phyloP scores from a whole-genome alignment of 257 asterid species.

The Ehretia macrophylla region DNA sequence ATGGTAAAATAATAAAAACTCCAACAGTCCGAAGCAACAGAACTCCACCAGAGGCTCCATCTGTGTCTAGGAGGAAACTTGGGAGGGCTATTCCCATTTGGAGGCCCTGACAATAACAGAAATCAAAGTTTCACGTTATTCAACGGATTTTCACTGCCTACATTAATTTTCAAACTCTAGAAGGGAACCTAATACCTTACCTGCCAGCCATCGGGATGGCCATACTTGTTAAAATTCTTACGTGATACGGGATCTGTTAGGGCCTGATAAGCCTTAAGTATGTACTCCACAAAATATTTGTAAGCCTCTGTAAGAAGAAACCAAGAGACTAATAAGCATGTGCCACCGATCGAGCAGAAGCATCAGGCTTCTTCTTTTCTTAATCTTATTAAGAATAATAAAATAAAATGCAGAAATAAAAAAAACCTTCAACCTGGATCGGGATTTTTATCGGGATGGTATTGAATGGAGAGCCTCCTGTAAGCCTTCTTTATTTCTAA shows the following conservation, averaged over 20 bases:
- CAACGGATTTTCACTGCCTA: neutral
- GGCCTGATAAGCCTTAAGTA: conserved; percentile 98
- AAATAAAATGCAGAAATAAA: conserved; percentile 21
- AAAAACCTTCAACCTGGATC: conserved; percentile 93
- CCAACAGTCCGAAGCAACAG: conserved; percentile 95
- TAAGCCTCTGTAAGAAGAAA: conserved; percentile 75
- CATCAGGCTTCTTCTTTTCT: conserved; percentile 6
- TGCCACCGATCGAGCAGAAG: conserved; percentile 7
- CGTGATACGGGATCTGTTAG: conserved; percentile 95
- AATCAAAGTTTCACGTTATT: conserved; percentile 6
- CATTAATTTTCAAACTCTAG: conserved; percentile 2
- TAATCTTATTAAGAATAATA: conserved; percentile 9
- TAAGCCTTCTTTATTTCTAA: conserved; percentile 96
- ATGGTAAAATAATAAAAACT: conserved; percentile 83
- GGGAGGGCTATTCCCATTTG: conserved; percentile 99
- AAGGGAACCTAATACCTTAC: conserved; percentile 21
- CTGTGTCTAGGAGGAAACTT: conserved; percentile 79
- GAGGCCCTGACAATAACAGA: conserved; percentile 56
- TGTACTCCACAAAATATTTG: conserved; percentile 75
- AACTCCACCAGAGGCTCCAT: conserved; percentile 94
- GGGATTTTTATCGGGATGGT: conserved; percentile 99
- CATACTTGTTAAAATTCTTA: conserved; percentile 93
- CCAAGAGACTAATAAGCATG: conserved; percentile 19
- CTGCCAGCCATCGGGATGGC: conserved; percentile 99
- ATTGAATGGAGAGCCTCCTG: conserved; percentile 89